Evolutionary conservation across 2,329 filamentous ascomycete genomes (phyloP), one percentile per base, ranked within the genome.

Genomic region (Verticillium nubilum): DNA sequence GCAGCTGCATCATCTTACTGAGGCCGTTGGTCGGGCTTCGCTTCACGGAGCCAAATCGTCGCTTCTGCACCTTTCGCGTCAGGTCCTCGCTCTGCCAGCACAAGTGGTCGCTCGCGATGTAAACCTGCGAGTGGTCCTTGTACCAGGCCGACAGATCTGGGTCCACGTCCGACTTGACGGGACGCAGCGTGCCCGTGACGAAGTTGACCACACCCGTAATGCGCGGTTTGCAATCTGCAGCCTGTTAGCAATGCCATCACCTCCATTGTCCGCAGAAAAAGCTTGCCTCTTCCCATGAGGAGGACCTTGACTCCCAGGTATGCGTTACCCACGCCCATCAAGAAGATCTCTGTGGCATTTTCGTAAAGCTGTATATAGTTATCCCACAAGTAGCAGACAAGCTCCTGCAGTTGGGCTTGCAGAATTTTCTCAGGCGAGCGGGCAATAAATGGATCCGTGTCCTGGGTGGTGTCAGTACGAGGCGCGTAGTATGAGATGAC

Each of bases 381-480:
- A 67, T 97, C 93, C 95, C 95, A 99, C 15, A 99, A 78, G 69
- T 97, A 98, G 61, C 84, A 86, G 4, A 94, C 86, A 12, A 97
- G 78, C 62, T 94, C 87, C 62, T 89, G 86, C 0, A 85, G 87
- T 72, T 85, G 84, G 58, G 80, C 78, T 62, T 88, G 81, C 7
- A 86, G 69, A 1, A 73, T 74, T 57, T 72, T 74, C 64, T 83
- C 83, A 29, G 74, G 74, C 28, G 75, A 71, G 2, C 72, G 68
- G 0, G 79, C 76, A 2, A 75, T 80, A 61, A 75, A 80, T 1
- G 80, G 68, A 35, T 84, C 80, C 13, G 73, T 73, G 61, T 84
- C 81, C 73, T 80, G 55, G 23, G 25, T 28, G 13, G 15, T 6
- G 26, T 53, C 52, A 53, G 27, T 2, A 47, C 12, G 42, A 23